These are phyloP conservation scores for Akebia trifoliata DNA, from an alignment of 164 flowering plant genomes.

Conservation along the genomic window DNA sequence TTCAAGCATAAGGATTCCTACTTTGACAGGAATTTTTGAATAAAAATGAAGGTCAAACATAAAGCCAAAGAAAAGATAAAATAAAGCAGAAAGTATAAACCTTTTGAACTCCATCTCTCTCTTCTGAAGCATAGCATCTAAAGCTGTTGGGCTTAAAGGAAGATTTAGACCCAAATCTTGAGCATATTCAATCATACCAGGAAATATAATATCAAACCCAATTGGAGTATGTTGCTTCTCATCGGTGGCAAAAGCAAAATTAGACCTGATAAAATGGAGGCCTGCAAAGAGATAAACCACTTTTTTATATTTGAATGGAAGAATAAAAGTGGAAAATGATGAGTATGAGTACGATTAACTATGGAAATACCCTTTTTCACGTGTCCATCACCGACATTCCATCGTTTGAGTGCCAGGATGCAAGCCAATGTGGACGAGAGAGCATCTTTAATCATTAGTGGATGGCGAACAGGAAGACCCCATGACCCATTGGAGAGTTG, in stretches of 20 bases:
- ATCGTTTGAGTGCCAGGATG: conserved; percentile 61
- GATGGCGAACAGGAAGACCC: conserved; percentile 46
- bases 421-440: conserved; percentile 72
- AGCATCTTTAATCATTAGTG: conserved; percentile 33
- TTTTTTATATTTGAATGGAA: background rate
- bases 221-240: conserved; percentile 48
- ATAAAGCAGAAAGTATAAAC: conserved; percentile 24
- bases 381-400: conserved; percentile 65
- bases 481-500: conserved; percentile 80
- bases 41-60: too few species aligned
- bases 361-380: conserved; percentile 44
- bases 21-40: too few species aligned
- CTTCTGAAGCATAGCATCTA: conserved; percentile 38
- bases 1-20: too few species aligned
- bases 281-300: conserved; percentile 33
- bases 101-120: conserved; percentile 57
- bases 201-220: conserved; percentile 79
- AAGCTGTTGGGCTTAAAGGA: conserved; percentile 26
- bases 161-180: conserved; percentile 41
- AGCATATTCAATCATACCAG: conserved; percentile 69
- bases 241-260: conserved; percentile 37
- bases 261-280: conserved; percentile 45
- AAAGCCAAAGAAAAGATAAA: background rate
- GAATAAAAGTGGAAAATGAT: background rate
- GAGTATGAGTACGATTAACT: background rate